phyloP scores from a whole-genome alignment of 140 eudicot species.

The Erigeron philadelphicus region DNA sequence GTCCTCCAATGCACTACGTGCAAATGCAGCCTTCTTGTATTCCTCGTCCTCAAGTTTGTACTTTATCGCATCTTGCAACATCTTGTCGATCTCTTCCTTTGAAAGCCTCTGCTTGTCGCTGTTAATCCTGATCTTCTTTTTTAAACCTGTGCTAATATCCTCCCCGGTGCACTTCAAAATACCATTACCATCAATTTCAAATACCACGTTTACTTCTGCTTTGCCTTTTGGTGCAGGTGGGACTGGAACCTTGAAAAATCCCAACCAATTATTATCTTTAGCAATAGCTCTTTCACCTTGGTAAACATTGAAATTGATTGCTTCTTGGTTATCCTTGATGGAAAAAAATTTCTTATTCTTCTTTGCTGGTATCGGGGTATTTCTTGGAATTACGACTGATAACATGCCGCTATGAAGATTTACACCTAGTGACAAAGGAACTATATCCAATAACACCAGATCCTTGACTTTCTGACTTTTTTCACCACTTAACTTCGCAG shows the following conservation, averaged over 20 bases:
- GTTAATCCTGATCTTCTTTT: constrained; percentile 10
- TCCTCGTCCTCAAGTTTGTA: constrained; percentile 5
- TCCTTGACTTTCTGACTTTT: not conserved
- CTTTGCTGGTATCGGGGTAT: constrained; percentile 12
- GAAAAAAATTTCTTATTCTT: not conserved
- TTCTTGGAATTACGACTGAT: constrained; percentile 17
- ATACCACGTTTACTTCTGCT: not conserved
- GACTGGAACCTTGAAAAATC: constrained; percentile 12
- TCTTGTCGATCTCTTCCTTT: constrained; percentile 12
- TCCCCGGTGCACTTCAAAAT: constrained; percentile 14
- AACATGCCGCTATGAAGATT: not conserved
- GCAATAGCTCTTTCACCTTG: constrained; percentile 20
- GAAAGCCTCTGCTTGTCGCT: constrained; percentile 12
- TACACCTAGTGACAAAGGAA: constrained; percentile 16
- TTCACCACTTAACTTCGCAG: constrained; percentile 16
- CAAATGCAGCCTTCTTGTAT: not conserved
- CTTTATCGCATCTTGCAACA: constrained; percentile 13
- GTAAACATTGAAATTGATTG: not conserved
- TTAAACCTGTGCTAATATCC: constrained; percentile 12
- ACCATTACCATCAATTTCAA: constrained; percentile 18
- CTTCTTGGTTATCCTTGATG: not conserved
- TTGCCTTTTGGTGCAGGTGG: constrained; percentile 20
- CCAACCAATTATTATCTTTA: constrained; percentile 17
- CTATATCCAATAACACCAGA: constrained; percentile 1
- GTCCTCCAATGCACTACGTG: constrained; percentile 7